Evolutionary conservation across 1,284 basidiomycete genomes (phyloP), one percentile per base, ranked within the genome.

Genomic region (Leccinum angustisporum): DNA sequence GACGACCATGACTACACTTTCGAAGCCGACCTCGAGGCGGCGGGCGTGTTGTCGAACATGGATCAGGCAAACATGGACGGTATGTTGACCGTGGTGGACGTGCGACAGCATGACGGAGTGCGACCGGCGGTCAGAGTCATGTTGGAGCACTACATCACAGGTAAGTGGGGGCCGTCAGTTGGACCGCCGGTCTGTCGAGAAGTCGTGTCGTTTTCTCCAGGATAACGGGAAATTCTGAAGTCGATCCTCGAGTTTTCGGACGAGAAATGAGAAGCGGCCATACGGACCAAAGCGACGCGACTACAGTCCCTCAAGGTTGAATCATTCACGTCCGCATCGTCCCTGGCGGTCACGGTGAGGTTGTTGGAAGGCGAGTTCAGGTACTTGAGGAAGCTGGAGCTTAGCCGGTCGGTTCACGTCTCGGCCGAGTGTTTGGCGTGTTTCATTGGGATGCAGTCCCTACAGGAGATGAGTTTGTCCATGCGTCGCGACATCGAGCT

Each of bases 41-140:
- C 90, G 27, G 84, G 82, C 10, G 78, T 83, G 69, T 70, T 94
- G 61, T 78, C 78, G 10, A 82, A 85, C 34, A 92, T 94, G 89
- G 76, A 86, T 8, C 77, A 83, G 61, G 73, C 76, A 21, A 76
- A 90, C 64, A 68, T 88, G 48, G 79, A 80, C 11, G 82, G 80
- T 18, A 76, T 92, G 25, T 84, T 84, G 16, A 64, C 66, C 34
- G 56, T 67, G 27, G 60, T 60, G 11, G 66, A 67, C 13, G 61
- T 66, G 4, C 63, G 66, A 48, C 65, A 70, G 3, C 62, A 54
- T 27, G 61, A 61, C 5, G 67, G 66, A 9, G 67, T 85, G 57
- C 80, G 88, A 38, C 76, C 79, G 10, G 81, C 85, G 31, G 83
- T 88, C 5, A 75, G 71, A 21, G 52, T 63, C 56, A 89, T 90